phyloP scores from a whole-genome alignment of 139 green algal genomes.

The Tetraselmis chui region DNA sequence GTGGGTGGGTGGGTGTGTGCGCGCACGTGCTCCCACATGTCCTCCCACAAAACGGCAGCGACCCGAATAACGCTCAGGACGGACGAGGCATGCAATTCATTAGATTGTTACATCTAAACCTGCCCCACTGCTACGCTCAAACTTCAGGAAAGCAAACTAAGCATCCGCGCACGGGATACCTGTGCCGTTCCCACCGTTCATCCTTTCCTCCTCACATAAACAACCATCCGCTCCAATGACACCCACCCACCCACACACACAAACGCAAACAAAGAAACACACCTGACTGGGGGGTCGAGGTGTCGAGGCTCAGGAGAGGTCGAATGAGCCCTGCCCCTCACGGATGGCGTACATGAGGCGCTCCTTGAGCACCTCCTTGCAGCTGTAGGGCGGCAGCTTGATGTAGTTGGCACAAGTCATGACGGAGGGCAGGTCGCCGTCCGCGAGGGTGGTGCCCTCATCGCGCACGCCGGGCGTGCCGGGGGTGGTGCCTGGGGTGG shows the following conservation, averaged over 20 bases:
- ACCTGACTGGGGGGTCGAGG: too few relatives aligned
- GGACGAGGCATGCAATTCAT: too few relatives aligned
- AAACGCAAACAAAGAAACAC: too few relatives aligned
- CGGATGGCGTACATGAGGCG: conserved; percentile 81
- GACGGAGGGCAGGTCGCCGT: conserved; percentile 89
- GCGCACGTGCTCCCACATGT: too few relatives aligned
- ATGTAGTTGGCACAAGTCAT: conserved; percentile 99
- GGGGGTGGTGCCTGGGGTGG: conserved; percentile 20
- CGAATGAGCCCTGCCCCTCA: conserved; percentile 90
- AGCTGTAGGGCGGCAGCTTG: conserved; percentile 95
- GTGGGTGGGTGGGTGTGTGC: too few relatives aligned
- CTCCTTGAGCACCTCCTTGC: conserved; percentile 73
- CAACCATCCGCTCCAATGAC: conserved; percentile 55
- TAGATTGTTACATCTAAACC: too few relatives aligned
- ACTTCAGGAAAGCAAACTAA: conserved; percentile 55
- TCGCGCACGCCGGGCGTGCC: conserved; percentile 13
- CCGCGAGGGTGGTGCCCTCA: conserved; percentile 28
- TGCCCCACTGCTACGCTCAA: too few relatives aligned
- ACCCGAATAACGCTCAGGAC: too few relatives aligned
- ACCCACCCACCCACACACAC: too few relatives aligned
- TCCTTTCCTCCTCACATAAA: conserved; percentile 51
- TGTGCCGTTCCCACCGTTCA: conserved; percentile 63
- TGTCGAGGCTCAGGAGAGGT: conserved; percentile 87
- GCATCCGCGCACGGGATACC: conserved; percentile 78
- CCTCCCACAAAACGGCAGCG: too few relatives aligned